These are phyloP conservation scores for Sporisorium reilianum DNA, from an alignment of 1,284 basidiomycete genomes.

Conservation along the genomic window DNA sequence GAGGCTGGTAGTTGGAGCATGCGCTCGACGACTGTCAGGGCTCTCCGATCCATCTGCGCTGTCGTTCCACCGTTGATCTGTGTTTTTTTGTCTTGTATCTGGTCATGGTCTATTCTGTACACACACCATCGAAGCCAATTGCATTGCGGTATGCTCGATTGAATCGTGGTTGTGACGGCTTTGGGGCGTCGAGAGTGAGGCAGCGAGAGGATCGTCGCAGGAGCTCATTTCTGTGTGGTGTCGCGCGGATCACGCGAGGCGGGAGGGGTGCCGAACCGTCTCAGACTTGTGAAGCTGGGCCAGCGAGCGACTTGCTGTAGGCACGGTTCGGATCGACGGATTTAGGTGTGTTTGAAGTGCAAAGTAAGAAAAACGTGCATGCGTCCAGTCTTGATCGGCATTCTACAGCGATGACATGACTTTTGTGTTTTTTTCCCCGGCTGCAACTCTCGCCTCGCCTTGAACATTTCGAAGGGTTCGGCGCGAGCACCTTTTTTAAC, in stretches of 20 bases:
- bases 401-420: background rate
- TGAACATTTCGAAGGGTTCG: background rate
- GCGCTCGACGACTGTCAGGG: no score
- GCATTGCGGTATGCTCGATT: constrained; percentile 1
- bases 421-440: background rate
- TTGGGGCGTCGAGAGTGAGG: background rate
- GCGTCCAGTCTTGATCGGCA: background rate
- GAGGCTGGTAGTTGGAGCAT: background rate
- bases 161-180: background rate
- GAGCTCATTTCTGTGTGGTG: background rate
- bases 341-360: no score
- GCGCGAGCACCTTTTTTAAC: background rate
- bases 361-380: background rate
- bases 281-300: no score
- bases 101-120: constrained; percentile 12
- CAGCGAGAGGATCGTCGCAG: background rate
- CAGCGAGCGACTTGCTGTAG: no score
- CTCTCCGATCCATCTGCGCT: no score
- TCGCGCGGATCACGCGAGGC: no score
- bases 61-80: background rate
- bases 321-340: background rate
- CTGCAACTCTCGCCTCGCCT: no score
- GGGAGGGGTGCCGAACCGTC: no score
- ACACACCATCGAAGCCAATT: background rate
- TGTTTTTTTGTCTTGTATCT: background rate